Conservation (phyloP, 2,329 filamentous ascomycete species). For the Blastomyces parvus region DNA sequence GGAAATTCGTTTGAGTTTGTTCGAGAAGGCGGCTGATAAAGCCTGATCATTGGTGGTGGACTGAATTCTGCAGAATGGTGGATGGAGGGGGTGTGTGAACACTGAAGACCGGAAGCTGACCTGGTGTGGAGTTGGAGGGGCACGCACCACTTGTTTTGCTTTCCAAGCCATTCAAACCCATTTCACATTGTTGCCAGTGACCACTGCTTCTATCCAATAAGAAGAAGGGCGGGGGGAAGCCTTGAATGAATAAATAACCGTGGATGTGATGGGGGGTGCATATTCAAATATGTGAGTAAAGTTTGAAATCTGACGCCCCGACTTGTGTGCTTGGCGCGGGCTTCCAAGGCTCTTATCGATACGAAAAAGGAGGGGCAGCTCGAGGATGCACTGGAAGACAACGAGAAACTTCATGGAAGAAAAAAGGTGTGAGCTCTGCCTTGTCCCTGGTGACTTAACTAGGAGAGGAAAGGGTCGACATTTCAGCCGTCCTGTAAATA, state of each 20-base stretch:
- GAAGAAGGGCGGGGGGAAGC: too few species aligned
- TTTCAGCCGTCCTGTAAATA: too few species aligned
- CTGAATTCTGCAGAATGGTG: neutral
- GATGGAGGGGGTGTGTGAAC: neutral
- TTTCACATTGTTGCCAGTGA: too few species aligned
- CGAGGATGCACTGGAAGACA: neutral
- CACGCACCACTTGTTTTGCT: too few species aligned
- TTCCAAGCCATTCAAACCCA: too few species aligned
- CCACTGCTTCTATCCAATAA: too few species aligned
- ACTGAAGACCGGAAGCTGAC: too few species aligned
- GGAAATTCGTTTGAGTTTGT: neutral
- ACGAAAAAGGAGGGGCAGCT: neutral
- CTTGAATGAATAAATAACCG: neutral
- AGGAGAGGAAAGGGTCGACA: too few species aligned
- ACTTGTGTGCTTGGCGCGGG: neutral
- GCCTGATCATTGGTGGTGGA: neutral
- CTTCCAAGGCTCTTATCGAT: neutral
- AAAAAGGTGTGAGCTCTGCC: too few species aligned
- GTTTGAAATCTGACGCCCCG: neutral
- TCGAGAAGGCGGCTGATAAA: neutral
- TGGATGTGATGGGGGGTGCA: neutral
- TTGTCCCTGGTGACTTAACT: too few species aligned
- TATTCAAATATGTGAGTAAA: neutral
- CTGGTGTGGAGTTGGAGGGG: too few species aligned
- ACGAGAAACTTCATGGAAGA: too few species aligned